Evolutionary conservation across 2,329 filamentous ascomycete species (phyloP).

Genomic region (Neurospora crassa): DNA sequence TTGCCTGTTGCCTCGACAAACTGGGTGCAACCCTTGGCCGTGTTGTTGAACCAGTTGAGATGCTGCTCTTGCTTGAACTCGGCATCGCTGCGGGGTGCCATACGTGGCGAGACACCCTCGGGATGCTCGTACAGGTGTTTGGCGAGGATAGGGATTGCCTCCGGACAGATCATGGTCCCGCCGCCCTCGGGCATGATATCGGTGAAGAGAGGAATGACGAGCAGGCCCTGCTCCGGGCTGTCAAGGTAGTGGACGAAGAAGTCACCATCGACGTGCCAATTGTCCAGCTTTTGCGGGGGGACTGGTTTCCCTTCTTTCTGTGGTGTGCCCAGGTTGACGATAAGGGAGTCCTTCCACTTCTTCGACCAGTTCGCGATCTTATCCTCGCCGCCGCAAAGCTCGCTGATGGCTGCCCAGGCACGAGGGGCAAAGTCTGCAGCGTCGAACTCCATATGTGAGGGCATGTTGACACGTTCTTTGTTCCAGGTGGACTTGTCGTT

Average conservation of each 20-base stretch:
- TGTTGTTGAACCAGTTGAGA: constrained; percentile 34
- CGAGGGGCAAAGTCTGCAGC: constrained; percentile 50
- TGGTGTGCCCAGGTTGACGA: constrained; percentile 57
- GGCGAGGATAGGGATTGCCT: constrained; percentile 48
- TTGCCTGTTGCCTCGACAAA: constrained; percentile 46
- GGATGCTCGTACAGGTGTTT: constrained; percentile 50
- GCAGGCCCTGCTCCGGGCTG: constrained; percentile 56
- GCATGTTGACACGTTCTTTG: constrained; percentile 55
- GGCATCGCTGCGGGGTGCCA: constrained; percentile 45
- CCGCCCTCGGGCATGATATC: constrained; percentile 52
- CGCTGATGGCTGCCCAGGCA: constrained; percentile 57
- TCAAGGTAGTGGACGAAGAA: constrained; percentile 67
- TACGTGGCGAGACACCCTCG: constrained; percentile 55
- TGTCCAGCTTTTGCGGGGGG: constrained; percentile 40
- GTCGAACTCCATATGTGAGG: constrained; percentile 43
- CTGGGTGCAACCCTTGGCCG: constrained; percentile 30
- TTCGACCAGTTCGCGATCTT: constrained; percentile 37
- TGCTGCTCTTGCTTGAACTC: constrained; percentile 33
- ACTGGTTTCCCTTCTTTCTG: constrained; percentile 40
- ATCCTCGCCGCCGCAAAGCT: constrained; percentile 55
- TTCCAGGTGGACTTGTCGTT: constrained; percentile 57
- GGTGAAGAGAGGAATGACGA: constrained; percentile 59
- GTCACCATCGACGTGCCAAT: constrained; percentile 64
- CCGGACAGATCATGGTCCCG: constrained; percentile 54
- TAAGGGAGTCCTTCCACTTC: constrained; percentile 58